Conservation (phyloP, 1,284 basidiomycete species). For the Trametes pubescens region DNA sequence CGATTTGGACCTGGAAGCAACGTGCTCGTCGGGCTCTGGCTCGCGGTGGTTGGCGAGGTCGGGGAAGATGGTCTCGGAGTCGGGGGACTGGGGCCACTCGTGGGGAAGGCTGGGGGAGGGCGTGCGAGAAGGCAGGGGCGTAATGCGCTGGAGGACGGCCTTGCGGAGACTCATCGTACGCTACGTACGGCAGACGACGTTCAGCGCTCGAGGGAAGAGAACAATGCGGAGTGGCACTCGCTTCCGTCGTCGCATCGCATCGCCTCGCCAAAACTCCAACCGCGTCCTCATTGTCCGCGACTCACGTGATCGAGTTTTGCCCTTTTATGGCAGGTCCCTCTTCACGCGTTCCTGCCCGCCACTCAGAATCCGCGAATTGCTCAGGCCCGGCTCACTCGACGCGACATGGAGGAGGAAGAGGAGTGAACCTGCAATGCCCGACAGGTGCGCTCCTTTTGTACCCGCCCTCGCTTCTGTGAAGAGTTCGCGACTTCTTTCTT, state of each 20-base stretch:
- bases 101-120: constrained; percentile 31
- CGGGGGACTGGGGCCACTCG: constrained; percentile 32
- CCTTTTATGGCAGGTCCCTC: constrained; percentile 14
- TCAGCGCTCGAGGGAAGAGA: not conserved
- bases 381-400: too few relatives aligned
- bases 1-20: constrained; percentile 25
- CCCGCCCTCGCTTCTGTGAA: too few relatives aligned
- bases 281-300: constrained; percentile 26
- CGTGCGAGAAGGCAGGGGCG: constrained; percentile 31
- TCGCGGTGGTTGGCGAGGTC: constrained; percentile 21
- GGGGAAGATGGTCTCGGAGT: constrained; percentile 24
- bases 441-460: too few relatives aligned
- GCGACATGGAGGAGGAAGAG: too few relatives aligned
- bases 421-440: too few relatives aligned
- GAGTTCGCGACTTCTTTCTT: too few relatives aligned
- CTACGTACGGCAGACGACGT: not conserved
- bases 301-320: constrained; percentile 34
- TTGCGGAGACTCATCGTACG: constrained; percentile 34
- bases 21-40: constrained; percentile 26
- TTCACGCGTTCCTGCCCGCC: not conserved
- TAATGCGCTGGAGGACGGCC: constrained; percentile 35
- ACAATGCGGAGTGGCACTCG: constrained; percentile 2
- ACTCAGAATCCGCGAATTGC: not conserved
- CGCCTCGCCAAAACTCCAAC: constrained; percentile 16
- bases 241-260: not conserved